A percentile compares a stretch with the other conserved stretches of the same genome.
These are phyloP conservation scores for Diaporthe sp. DNA, from an alignment of 2,329 filamentous ascomycete species.

Conservation along the genomic window DNA sequence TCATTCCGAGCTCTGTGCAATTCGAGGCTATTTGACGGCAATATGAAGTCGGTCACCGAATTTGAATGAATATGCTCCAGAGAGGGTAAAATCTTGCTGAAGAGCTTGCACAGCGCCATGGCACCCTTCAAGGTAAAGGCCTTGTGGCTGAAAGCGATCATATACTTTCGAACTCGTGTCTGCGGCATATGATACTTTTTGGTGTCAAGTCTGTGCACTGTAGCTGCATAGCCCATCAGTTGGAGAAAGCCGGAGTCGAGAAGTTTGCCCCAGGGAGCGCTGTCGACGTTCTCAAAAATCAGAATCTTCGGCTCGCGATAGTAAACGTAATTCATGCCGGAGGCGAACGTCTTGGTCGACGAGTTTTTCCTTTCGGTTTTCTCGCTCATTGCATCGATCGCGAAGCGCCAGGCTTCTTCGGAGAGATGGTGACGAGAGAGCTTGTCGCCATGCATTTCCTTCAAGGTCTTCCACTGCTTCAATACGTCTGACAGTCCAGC, in stretches of 20 bases:
- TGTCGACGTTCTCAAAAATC: constrained; percentile 79
- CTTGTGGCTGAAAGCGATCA: constrained; percentile 66
- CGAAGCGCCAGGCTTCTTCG: constrained; percentile 39
- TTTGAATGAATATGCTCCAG: constrained; percentile 72
- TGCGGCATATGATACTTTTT: constrained; percentile 83
- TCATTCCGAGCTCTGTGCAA: constrained; percentile 65
- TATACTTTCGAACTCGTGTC: constrained; percentile 72
- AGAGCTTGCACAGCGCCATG: constrained; percentile 45
- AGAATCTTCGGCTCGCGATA: constrained; percentile 71
- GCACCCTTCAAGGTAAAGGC: constrained; percentile 47
- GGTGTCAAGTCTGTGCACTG: constrained; percentile 69
- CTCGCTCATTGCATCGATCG: constrained; percentile 27
- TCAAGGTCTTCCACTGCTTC: constrained; percentile 55
- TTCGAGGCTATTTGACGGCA: constrained; percentile 67
- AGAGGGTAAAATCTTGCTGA: constrained; percentile 62
- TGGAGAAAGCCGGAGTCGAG: constrained; percentile 54
- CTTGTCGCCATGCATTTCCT: constrained; percentile 64
- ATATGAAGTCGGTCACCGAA: constrained; percentile 72
- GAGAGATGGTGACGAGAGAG: constrained; percentile 54
- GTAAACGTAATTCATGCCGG: constrained; percentile 45
- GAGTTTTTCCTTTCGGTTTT: constrained; percentile 18
- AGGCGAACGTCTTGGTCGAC: constrained; percentile 47
- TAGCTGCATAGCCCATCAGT: constrained; percentile 68
- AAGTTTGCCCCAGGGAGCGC: constrained; percentile 71
- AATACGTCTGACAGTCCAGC: constrained; percentile 6